Conservation (phyloP, 139 green algal genomes). For the Mesotaenium endlicherianum region DNA sequence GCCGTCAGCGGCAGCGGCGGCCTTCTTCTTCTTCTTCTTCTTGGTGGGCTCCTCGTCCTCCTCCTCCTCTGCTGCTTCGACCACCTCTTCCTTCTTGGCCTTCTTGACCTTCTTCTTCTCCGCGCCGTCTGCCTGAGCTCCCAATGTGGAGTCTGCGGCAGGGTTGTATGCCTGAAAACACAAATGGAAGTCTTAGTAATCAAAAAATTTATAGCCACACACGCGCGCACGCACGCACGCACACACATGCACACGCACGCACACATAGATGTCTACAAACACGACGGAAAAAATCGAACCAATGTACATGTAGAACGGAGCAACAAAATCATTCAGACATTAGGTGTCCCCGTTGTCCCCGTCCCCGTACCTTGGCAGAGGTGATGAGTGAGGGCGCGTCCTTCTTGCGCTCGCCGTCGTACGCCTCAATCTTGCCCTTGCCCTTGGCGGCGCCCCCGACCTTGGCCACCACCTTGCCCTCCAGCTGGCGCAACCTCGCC, state of each 20-base stretch:
- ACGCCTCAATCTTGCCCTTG: constrained; percentile 49
- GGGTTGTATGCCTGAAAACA: constrained; percentile 46
- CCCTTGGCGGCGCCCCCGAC: constrained; percentile 44
- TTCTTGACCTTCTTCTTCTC: constrained; percentile 64
- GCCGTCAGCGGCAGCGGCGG: not conserved
- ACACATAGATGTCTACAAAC: not conserved
- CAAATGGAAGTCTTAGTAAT: constrained; percentile 4
- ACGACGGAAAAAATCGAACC: not conserved
- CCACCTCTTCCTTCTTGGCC: constrained; percentile 56
- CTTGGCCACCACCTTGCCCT: constrained; percentile 69
- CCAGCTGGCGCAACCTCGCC: constrained; percentile 85
- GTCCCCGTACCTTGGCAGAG: not conserved
- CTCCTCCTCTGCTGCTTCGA: constrained; percentile 26
- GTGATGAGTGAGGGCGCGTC: not conserved
- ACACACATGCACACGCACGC: not conserved
- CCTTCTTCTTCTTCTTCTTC: constrained; percentile 52
- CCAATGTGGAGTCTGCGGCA: constrained; percentile 15
- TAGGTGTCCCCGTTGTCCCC: not conserved
- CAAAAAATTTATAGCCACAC: not conserved
- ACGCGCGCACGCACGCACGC: not conserved
- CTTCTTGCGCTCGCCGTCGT: constrained; percentile 42
- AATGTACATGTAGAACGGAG: not conserved
- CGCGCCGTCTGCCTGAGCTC: constrained; percentile 71
- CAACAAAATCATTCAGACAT: not conserved
- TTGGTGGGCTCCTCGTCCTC: constrained; percentile 75